Conservation (phyloP, 352 stramenopile genomes). For the Pythium grandisporangium region DNA sequence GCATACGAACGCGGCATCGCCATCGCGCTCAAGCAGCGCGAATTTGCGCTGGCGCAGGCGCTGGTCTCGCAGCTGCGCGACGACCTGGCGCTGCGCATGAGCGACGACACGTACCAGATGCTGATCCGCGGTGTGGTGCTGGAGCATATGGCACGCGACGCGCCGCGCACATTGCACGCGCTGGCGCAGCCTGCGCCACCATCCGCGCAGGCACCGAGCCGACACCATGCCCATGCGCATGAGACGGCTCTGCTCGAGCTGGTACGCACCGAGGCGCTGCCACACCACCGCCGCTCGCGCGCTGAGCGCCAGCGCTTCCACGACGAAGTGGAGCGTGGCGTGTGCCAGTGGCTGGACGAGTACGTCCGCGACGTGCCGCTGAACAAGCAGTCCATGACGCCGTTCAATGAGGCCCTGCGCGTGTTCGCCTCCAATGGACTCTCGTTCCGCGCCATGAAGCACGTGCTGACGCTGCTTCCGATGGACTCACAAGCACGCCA, state of each 20-base stretch:
- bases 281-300: conserved; percentile 48
- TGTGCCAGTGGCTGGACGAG: conserved; percentile 31
- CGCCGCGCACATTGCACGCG: conserved; percentile 16
- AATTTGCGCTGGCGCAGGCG: conserved; percentile 34
- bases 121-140: conserved; percentile 51
- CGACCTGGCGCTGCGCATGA: conserved; percentile 18
- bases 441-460: conserved; percentile 39
- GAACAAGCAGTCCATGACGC: conserved; percentile 15
- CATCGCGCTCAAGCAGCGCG: conserved; percentile 62
- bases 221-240: too few relatives aligned
- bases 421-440: conserved; percentile 48
- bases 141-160: conserved; percentile 18
- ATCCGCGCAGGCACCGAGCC: too few relatives aligned
- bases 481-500: conserved; percentile 38
- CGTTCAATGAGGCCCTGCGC: conserved; percentile 55
- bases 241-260: conserved; percentile 48
- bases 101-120: conserved; percentile 30
- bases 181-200: conserved; percentile 10
- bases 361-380: conserved; percentile 25
- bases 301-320: conserved; percentile 42
- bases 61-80: conserved; percentile 39
- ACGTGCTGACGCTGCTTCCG: conserved; percentile 35
- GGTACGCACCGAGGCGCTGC: conserved; percentile 36
- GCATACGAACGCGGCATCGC: conserved; percentile 61
- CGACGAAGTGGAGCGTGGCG: conserved; percentile 20